These are phyloP conservation scores for Geranium incanum DNA, from an alignment of 441 rosid genomes.

Conservation along the genomic window DNA sequence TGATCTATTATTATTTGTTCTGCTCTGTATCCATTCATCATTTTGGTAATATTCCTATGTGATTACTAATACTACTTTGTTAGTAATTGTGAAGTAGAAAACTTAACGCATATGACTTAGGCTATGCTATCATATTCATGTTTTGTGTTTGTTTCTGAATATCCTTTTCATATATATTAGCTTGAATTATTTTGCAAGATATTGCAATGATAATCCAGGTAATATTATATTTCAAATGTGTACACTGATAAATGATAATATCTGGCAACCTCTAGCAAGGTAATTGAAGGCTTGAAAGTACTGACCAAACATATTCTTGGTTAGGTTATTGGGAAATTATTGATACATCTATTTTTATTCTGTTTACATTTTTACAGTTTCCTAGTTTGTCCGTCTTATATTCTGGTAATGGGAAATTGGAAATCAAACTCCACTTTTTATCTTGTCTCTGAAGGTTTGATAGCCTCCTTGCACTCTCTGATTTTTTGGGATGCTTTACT, in stretches of 20 bases:
- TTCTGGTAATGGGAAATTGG: background rate
- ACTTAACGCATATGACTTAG: background rate
- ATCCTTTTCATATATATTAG: background rate
- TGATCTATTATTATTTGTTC: background rate
- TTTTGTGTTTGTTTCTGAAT: background rate
- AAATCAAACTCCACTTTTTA: background rate
- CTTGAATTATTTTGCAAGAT: background rate
- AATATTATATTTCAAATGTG: background rate
- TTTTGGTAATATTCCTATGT: background rate
- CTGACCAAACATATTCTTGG: background rate
- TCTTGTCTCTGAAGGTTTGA: background rate
- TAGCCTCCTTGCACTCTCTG: conserved; percentile 23
- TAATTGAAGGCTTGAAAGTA: background rate
- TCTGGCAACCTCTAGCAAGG: background rate
- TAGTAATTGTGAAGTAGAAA: background rate
- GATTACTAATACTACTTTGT: background rate
- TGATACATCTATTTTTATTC: background rate
- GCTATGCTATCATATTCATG: background rate
- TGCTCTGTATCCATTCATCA: background rate
- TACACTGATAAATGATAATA: background rate
- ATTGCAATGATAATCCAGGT: background rate
- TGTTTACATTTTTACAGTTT: background rate
- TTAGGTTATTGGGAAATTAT: background rate
- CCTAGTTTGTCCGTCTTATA: background rate
- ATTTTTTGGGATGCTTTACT: conserved; percentile 43